Percentiles rank a stretch among this genome's conserved stretches.
phyloP scores from a whole-genome alignment of 192 early-diverging fungal species.

The Pilaira anomala region DNA sequence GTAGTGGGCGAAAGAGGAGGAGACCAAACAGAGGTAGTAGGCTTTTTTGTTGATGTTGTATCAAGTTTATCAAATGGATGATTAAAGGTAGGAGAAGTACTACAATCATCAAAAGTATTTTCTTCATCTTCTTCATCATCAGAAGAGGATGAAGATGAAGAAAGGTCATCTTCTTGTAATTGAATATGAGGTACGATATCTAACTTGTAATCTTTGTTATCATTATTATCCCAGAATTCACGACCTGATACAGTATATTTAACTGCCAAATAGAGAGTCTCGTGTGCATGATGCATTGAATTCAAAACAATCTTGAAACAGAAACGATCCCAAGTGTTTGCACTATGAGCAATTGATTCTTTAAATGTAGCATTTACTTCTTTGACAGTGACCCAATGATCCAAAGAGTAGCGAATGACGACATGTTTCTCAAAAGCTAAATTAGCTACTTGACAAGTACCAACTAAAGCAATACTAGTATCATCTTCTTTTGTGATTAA shows the following conservation, averaged over 20 bases:
- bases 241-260: conserved; percentile 63
- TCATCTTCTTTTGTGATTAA: not conserved
- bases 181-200: not conserved
- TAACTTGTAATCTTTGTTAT: conserved; percentile 74
- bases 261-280: conserved; percentile 57
- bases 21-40: conserved; percentile 3
- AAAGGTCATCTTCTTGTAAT: not conserved
- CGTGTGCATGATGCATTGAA: conserved; percentile 4
- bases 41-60: too few relatives aligned
- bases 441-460: conserved; percentile 80
- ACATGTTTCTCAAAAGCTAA: conserved; percentile 82
- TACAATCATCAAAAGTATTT: too few relatives aligned
- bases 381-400: conserved; percentile 70
- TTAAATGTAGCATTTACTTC: conserved; percentile 62
- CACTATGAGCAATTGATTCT: conserved; percentile 44
- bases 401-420: conserved; percentile 67
- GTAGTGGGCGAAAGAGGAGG: conserved; percentile 13
- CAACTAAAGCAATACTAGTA: conserved; percentile 19
- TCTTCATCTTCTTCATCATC: conserved; percentile 8
- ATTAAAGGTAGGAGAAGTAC: too few relatives aligned
- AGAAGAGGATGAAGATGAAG: not conserved
- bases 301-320: conserved; percentile 13
- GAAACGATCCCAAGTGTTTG: conserved; percentile 22
- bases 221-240: conserved; percentile 94
- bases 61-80: too few relatives aligned